Base-by-base conservation (phyloP, 352 stramenopile genomes). In the Phytophthora chlamydospora region DNA sequence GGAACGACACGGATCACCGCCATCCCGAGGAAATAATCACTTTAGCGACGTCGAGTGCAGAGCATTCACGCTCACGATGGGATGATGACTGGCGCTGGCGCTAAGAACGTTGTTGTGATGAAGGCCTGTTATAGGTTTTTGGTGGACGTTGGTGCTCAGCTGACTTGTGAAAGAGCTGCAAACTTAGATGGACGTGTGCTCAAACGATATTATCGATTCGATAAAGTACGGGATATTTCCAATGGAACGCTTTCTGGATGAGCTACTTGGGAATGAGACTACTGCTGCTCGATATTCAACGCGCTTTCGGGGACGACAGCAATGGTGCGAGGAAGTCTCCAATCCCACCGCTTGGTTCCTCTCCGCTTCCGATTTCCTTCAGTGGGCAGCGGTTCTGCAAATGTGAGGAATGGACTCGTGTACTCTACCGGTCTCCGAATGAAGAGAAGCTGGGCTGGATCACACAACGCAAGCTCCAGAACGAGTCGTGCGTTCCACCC, bases 351-450 rank as follows among this genome's bases (percentile, higher is more conserved):
- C 11, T 24, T 32, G 6, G 29, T 16, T 6, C 5, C 9, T 14
- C 9, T 44, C 16, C 12, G 13, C 38, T 50, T 27, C 34, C 4
- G 14, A 8, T 51, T n/a, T 1, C 32, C 6, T 4, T 19, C 46
- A 16, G 3, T 13, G 29, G 10, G n/a, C 4, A 58, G 12, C 3
- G 50, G 43, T 13, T 68, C 52, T 21, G 44, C 41, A 34, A 73
- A 73, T 1, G 58, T 73, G 8, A 42, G 51, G 24, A 51, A 61
- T 7, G 64, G 52, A 32, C 64, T 68, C 13, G 39, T 48, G 17
- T 68, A 62, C 45, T 65, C 64, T 29, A 65, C 35, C 17, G 43
- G 24, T n/a, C 52, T 58, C 10, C 56, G 44, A 16, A 72, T 72
- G 47, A 68, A 68, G 9, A 68, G 35, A 7, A 72, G 44, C 38